Conservation (phyloP, 1,284 basidiomycete genomes). For the Ceraceosorus guamensis region DNA sequence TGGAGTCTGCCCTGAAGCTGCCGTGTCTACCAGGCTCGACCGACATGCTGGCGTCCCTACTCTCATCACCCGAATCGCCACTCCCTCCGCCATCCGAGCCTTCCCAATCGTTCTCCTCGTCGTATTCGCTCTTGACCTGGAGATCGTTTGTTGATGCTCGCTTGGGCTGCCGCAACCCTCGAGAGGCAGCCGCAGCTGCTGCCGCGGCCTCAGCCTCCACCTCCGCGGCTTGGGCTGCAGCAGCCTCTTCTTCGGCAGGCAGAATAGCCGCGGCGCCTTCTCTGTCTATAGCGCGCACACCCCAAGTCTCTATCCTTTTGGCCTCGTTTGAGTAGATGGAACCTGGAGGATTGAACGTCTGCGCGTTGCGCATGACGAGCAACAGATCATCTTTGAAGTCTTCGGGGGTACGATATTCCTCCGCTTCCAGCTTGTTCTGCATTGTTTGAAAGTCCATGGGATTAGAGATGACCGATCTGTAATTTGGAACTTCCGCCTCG, state of each 20-base stretch:
- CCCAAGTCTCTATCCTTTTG: constrained; percentile 35
- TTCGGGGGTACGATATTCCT: constrained; percentile 28
- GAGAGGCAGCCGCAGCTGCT: not conserved
- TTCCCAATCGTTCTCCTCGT: not conserved
- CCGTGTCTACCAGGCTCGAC: too few species aligned
- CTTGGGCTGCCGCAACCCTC: too few species aligned
- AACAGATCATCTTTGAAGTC: constrained; percentile 56
- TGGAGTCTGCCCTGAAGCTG: not conserved
- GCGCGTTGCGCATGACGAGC: constrained; percentile 39
- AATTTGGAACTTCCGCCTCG: constrained; percentile 60
- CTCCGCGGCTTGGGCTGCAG: too few species aligned
- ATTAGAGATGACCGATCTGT: constrained; percentile 60
- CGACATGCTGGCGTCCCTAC: not conserved
- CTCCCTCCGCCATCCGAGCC: not conserved
- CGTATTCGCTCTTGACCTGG: not conserved
- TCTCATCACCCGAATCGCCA: not conserved
- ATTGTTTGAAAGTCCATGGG: constrained; percentile 82
- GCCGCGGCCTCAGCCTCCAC: too few species aligned
- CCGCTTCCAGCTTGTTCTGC: constrained; percentile 54
- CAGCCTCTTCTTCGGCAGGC: not conserved
- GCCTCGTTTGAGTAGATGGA: constrained; percentile 42
- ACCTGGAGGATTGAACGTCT: constrained; percentile 40
- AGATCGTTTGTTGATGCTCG: too few species aligned
- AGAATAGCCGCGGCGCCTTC: constrained; percentile 17
- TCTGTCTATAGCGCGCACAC: constrained; percentile 30